Conservation (phyloP, 1,139 yeast genomes). For the Scheffersomyces stambukii region DNA sequence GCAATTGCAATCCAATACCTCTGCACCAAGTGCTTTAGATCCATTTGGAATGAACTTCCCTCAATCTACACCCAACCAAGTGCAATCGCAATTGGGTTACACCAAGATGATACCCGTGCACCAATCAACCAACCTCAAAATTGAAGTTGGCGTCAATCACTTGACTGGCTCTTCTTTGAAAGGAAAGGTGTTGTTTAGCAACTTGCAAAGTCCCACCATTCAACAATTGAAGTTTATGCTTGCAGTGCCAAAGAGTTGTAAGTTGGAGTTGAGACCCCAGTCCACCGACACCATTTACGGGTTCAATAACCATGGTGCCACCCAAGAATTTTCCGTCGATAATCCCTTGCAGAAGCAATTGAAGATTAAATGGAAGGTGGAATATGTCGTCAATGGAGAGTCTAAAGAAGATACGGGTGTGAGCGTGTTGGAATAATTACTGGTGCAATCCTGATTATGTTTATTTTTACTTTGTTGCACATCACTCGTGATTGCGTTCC, state of each 20-base stretch:
- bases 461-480: too few relatives aligned
- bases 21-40: slow-evolving; percentile 25
- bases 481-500: too few relatives aligned
- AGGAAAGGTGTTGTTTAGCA: slow-evolving; percentile 42
- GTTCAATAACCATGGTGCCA: slow-evolving; percentile 49
- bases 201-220: slow-evolving; percentile 30
- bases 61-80: slow-evolving; percentile 30
- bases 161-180: slow-evolving; percentile 37
- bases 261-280: slow-evolving; percentile 66
- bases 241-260: slow-evolving; percentile 78
- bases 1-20: slow-evolving; percentile 41
- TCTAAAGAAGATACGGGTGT: slow-evolving; percentile 57
- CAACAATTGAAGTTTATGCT: slow-evolving; percentile 59
- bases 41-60: slow-evolving; percentile 53
- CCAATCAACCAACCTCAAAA: slow-evolving; percentile 47
- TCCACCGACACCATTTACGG: slow-evolving; percentile 54
- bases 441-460: too few relatives aligned
- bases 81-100: slow-evolving; percentile 10
- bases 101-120: slow-evolving; percentile 27
- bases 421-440: slow-evolving; percentile 22
- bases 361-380: slow-evolving; percentile 80
- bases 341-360: slow-evolving; percentile 47
- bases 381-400: slow-evolving; percentile 48
- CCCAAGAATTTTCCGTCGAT: slow-evolving; percentile 58
- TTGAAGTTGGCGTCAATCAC: slow-evolving; percentile 45